Evolutionary conservation across 495 filamentous ascomycete species (phyloP), one percentile per base, ranked within the genome.

Genomic region (Hypoxylon rickii): DNA sequence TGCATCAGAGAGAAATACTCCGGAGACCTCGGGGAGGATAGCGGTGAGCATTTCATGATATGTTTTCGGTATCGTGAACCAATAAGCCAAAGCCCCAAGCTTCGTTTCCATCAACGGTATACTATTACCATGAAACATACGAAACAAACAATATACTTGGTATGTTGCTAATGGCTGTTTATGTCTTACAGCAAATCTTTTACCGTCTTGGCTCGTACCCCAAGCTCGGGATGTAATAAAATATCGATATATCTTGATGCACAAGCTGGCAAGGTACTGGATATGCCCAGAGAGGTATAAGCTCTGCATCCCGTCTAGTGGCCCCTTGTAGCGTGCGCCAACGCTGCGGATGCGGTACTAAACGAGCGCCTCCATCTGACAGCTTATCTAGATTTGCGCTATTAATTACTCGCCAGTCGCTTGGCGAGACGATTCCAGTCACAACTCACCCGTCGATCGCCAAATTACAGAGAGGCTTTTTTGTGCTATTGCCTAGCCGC

Each of bases 311-410:
- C 39, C 43, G 34, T 15, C 20, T 56, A 55, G 52, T 62, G 38
- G 38, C 47, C 34, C 47, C 34, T 62, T 10, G 33, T 36, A 56
- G 52, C 40, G 42, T 11, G 58, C 52, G 52, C 58, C 58, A 62
- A 57, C 53, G 16, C 46, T 51, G 32, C 51, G 58, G 58, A 43
- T 40, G 47, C 46, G 33, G 46, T 48, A 24, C 43, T 57, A 56
- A 45, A 42, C 24, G 24, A 47, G 46, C 51, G 38, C 18, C 33
- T 53, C 38, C 48, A 63, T 57, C 59, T 63, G 49, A 54, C 47
- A 53, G 52, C 53, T 58, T 63, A 63, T 63, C 59, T 63, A 63
- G 59, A 63, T 63, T 51, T 63, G 59, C 59, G 59, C 59, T 58
- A 63, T 63, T 63, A 57, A 63, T 63, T 58, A 44, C 49, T 63